Conservation (phyloP, 768 basidiomycete species). For the Clathrus columnatus region DNA sequence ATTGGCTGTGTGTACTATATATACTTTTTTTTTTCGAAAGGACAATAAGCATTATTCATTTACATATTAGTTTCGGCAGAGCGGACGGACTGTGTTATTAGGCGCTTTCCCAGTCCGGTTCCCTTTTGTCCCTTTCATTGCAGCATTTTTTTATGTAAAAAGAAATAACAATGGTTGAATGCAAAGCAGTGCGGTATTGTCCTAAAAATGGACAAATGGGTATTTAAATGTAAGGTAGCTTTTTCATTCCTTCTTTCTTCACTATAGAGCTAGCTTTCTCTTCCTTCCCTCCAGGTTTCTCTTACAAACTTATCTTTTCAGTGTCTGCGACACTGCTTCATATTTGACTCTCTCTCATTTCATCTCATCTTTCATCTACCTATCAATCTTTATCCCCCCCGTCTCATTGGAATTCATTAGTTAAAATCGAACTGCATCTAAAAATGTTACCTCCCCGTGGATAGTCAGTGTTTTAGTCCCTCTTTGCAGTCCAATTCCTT, state of each 20-base stretch:
- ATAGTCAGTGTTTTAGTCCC: conserved; percentile 26
- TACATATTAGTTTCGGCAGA: no score
- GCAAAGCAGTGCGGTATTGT: background rate
- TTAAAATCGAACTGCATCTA: background rate
- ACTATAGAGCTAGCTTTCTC: background rate
- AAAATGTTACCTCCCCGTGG: conserved; percentile 37
- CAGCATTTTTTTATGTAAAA: no score
- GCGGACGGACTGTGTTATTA: no score
- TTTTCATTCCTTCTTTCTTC: background rate
- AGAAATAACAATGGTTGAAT: no score
- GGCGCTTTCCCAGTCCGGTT: no score
- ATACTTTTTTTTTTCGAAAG: background rate
- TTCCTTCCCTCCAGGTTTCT: background rate
- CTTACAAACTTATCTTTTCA: background rate
- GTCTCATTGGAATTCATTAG: background rate
- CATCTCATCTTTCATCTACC: no score
- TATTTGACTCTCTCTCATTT: background rate
- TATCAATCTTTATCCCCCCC: background rate
- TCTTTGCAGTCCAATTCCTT: background rate
- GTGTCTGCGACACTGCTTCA: conserved; percentile 9
- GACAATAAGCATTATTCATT: background rate
- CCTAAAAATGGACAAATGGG: background rate
- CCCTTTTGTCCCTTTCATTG: background rate
- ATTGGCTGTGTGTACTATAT: background rate
- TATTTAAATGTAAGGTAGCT: background rate